phyloP scores from a whole-genome alignment of 2,329 filamentous ascomycete genomes.

The Fusarium sp. region DNA sequence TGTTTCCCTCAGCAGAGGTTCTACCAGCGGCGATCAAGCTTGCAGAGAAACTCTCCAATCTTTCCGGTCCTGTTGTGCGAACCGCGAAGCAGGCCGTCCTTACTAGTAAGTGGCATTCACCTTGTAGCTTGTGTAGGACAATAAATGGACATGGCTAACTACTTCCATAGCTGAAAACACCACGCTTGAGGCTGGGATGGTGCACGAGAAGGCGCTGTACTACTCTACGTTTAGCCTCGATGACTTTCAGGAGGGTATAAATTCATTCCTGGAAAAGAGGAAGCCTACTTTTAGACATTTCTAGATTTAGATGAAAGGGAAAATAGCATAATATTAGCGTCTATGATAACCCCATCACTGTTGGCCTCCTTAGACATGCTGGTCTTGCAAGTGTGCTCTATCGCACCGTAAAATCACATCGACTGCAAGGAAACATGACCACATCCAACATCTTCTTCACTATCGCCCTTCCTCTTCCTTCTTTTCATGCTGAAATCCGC shows the following conservation, averaged over 20 bases:
- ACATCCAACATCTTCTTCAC: background rate
- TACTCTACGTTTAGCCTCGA: slow-evolving; percentile 31
- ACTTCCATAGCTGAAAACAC: slow-evolving; percentile 15
- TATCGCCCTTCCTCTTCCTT: background rate
- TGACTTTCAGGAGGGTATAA: slow-evolving; percentile 34
- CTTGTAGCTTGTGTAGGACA: background rate
- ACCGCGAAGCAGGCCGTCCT: slow-evolving; percentile 35
- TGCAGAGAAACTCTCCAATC: slow-evolving; percentile 27
- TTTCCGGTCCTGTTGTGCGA: slow-evolving; percentile 25
- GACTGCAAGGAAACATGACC: background rate
- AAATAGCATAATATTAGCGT: too few species aligned
- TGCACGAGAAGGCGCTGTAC: slow-evolving; percentile 30
- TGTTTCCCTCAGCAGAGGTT: slow-evolving; percentile 29
- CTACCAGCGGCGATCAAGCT: slow-evolving; percentile 13
- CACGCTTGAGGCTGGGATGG: slow-evolving; percentile 26
- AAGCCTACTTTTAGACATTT: slow-evolving; percentile 23
- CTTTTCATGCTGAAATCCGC: background rate
- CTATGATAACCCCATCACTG: background rate
- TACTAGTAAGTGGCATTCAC: slow-evolving; percentile 8
- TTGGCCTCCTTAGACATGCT: too few species aligned
- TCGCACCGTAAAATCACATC: too few species aligned
- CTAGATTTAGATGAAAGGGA: background rate
- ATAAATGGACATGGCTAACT: background rate
- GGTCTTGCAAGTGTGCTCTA: too few species aligned
- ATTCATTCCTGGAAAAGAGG: slow-evolving; percentile 26